Base-by-base conservation (phyloP, 192 early-diverging fungal species). In the Pilobolus umbonatus region DNA sequence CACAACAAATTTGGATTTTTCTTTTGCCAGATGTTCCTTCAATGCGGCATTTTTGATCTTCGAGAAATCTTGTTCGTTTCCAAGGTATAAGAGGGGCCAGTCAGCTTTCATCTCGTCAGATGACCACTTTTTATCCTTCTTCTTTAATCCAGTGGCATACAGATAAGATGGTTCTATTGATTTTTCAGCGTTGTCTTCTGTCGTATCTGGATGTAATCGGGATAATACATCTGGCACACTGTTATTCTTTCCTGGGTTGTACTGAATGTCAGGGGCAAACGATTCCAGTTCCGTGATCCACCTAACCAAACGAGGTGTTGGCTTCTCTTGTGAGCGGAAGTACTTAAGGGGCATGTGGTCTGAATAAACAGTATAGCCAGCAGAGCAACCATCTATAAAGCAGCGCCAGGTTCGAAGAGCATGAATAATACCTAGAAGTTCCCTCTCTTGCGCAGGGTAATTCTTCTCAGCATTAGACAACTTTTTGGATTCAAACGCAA, bases 401-500 rank as follows among this genome's bases (percentile, higher is more conserved):
- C 42, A 57, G 2, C 55, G 40, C 55, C 55, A 57, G 9, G 55
- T 57, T n/a, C 55, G 26, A 3, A 57, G 42, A 15, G 40, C 39
- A 45, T 57, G 42, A n/a, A 57, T 19, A 15, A 57, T 44, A 22
- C 40, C 42, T 5, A 57, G 29, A 4, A 57, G 28, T 40, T 57
- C 55, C 14, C 43, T 15, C 32, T 57, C 28, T 45, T 57, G 55
- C 1, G 55, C 42, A 17, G 64, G 61, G 31, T 69, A 67, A 11
- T 69, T 67, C 25, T 43, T 19, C 61, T 64, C 24, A 60, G 62
- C 73, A 12, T 36, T 15, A 10, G 47, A 53, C 22, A 69, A 45
- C 25, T 74, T 74, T 32, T 60, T 55, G 6, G 67, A 69, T 48
- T 67, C 65, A 51, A 56, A 73, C 0, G 67, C 72, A 0, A 69